phyloP scores from a whole-genome alignment of 2,329 filamentous ascomycete genomes.

The Fusarium pseudocircinatum region DNA sequence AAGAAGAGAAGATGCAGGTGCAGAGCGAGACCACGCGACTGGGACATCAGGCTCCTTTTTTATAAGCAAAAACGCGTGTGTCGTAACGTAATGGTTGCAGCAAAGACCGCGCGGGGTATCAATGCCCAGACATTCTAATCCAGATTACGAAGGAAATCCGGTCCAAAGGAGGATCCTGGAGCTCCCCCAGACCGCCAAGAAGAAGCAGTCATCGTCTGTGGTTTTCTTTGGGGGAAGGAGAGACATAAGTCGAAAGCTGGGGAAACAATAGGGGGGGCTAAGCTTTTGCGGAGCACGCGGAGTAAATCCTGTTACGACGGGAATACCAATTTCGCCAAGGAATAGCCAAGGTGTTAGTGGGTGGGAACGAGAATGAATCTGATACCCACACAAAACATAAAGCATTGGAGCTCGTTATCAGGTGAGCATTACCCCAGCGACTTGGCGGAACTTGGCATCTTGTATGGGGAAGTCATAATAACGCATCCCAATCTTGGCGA shows the following conservation, averaged over 20 bases:
- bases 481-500: slow-evolving; percentile 26
- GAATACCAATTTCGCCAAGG: slow-evolving; percentile 11
- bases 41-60: slow-evolving; percentile 9
- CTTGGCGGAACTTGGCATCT: slow-evolving; percentile 18
- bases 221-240: neutral
- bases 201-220: neutral
- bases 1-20: slow-evolving; percentile 4
- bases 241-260: neutral
- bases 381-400: slow-evolving; percentile 3
- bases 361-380: slow-evolving; percentile 1
- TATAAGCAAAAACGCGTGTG: slow-evolving; percentile 4
- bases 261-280: neutral
- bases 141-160: slow-evolving; percentile 23
- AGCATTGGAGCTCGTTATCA: slow-evolving; percentile 4
- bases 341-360: slow-evolving; percentile 19
- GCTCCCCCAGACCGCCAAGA: slow-evolving; percentile 16
- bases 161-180: slow-evolving; percentile 2
- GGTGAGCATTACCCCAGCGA: slow-evolving; percentile 13
- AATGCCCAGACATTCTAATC: slow-evolving; percentile 31
- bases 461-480: slow-evolving; percentile 18
- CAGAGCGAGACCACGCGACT: neutral
- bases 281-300: slow-evolving; percentile 12
- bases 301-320: slow-evolving; percentile 17
- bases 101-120: slow-evolving; percentile 16
- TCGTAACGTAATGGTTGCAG: slow-evolving; percentile 24